A percentile compares a stretch with the other conserved stretches of the same genome.
Conservation (phyloP, 2,329 filamentous ascomycete species). For the Fusarium circinatum region DNA sequence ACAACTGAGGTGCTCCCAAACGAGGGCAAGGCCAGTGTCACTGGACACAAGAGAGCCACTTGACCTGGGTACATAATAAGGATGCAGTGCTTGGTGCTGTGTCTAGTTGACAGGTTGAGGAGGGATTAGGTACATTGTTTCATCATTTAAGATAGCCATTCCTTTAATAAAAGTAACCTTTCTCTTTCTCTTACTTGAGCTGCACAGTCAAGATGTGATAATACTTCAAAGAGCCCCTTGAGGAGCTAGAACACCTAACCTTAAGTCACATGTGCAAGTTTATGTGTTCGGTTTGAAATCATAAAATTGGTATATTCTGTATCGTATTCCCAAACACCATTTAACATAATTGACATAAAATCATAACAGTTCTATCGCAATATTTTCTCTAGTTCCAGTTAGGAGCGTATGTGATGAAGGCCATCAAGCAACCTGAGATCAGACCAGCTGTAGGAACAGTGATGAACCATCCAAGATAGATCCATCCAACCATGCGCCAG, state of each 20-base stretch:
- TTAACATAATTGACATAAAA: neutral
- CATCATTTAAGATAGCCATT: conserved; percentile 35
- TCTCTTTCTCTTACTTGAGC: conserved; percentile 12
- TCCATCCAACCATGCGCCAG: conserved; percentile 70
- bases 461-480: conserved; percentile 69
- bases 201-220: neutral
- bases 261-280: neutral
- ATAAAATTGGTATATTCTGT: conserved; percentile 4
- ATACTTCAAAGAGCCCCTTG: rapidly evolving
- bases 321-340: neutral
- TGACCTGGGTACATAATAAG: neutral
- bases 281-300: neutral
- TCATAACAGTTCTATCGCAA: neutral
- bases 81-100: neutral
- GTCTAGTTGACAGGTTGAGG: neutral
- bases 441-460: conserved; percentile 67
- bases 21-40: conserved; percentile 3
- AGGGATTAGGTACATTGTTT: conserved; percentile 30
- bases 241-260: neutral
- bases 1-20: conserved; percentile 26
- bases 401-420: conserved; percentile 70
- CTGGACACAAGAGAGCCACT: neutral
- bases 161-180: conserved; percentile 31
- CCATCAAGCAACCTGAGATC: conserved; percentile 70
- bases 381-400: conserved; percentile 48